Percentiles rank a stretch among this genome's conserved stretches.
Conservation (phyloP, 2,329 filamentous ascomycete genomes). For the Scleromitrula shiraiana region DNA sequence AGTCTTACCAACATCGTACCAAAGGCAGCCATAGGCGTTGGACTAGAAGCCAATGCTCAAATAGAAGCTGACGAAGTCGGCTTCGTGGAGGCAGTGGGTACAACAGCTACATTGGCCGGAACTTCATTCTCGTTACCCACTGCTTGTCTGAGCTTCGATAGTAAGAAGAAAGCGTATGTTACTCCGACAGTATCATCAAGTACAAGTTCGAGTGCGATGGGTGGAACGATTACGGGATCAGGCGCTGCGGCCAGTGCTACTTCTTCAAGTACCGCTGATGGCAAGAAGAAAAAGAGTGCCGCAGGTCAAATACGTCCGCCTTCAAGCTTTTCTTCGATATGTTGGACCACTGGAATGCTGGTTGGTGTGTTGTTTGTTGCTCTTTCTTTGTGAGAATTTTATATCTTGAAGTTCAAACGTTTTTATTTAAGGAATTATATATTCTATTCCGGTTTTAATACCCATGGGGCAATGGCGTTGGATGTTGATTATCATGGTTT, state of each 20-base stretch:
- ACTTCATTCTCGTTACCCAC: not conserved
- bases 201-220: not conserved
- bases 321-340: not conserved
- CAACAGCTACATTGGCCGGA: not conserved
- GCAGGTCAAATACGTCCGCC: not conserved
- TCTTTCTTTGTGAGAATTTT: not conserved
- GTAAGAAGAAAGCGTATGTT: not conserved
- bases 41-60: not conserved
- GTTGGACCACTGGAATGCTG: not conserved
- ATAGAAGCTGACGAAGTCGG: not conserved
- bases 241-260: not conserved
- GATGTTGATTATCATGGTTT: no score
- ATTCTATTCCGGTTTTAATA: no score
- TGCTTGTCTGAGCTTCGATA: constrained; percentile 4
- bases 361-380: not conserved
- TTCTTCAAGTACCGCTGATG: not conserved
- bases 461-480: no score
- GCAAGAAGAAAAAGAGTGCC: not conserved
- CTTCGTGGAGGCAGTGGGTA: not conserved
- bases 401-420: no score
- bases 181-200: not conserved
- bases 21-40: not conserved
- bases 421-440: no score
- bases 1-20: constrained; percentile 5
- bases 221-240: not conserved